Evolutionary conservation across 208 protist species (phyloP), one percentile per base, ranked within the genome.

Genomic region (Acanthamoeba culbertsoni): DNA sequence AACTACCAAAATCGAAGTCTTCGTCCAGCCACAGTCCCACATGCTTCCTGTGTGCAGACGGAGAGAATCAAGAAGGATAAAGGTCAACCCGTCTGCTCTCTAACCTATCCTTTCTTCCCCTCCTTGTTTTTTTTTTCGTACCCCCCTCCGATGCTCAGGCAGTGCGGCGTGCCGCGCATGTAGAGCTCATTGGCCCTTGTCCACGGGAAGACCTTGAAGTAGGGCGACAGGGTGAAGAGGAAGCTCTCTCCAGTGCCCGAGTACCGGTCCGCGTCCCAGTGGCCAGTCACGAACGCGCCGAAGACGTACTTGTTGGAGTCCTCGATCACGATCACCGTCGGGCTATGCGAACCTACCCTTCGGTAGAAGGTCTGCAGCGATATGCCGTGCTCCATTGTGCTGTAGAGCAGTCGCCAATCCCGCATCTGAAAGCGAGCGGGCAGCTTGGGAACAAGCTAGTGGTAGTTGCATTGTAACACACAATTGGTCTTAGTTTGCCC

Each of bases 111-210:
- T n/a, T n/a, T n/a, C n/a, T n/a, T n/a, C n/a, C n/a, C n/a, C n/a
- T n/a, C n/a, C n/a, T n/a, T n/a, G 23, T 40, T 51, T 84, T 77
- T 7, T 16, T 2, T 37, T 28, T 35, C n/a, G 14, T 59, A 73
- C 59, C 94, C 94, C 37, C 88, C 94, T 43, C 94, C 94, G 68
- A 95, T 93, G 23, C 82, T 93, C 8, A 95, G 23, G 45, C 57
- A 93, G 28, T 91, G 42, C 42, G 88, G 55, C 6, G 23, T 46
- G 3, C 82, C 82, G 42, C 63, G 57, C 18, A 93, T 82, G 59
- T 92, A 95, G 65, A 88, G 90, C 42, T 73, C 2, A 45, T 95
- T 95, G 6, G 90, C 82, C 53, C 86, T 89, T 14, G 89, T 89
- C 94, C 94, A 95, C 0, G 75, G 79, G 33, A 63, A 95, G 46